Evolutionary conservation across 345 rosid genomes (phyloP).

Genomic region (Xanthoceras sorbifolium): DNA sequence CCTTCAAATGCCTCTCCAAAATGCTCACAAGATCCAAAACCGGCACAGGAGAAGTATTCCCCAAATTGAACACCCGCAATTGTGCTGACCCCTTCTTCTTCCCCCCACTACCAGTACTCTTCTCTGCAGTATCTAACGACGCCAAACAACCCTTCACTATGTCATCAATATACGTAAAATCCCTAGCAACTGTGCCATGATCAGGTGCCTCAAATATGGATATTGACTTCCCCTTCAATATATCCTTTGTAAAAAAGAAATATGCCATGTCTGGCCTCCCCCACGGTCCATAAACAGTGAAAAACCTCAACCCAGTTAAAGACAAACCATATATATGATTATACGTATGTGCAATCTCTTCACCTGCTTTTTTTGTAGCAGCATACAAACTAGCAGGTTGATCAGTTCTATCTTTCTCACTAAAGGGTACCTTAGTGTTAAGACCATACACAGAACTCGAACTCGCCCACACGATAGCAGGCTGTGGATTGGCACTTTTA

Average conservation of each 20-base stretch:
- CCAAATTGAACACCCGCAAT: constrained; percentile 85
- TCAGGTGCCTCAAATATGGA: constrained; percentile 67
- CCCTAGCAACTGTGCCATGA: constrained; percentile 83
- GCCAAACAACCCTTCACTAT: constrained; percentile 89
- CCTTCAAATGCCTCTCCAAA: constrained; percentile 81
- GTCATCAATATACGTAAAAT: constrained; percentile 92
- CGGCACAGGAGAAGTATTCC: constrained; percentile 92
- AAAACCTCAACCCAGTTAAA: constrained; percentile 77
- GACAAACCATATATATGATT: constrained; percentile 89
- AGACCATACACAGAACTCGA: constrained; percentile 89
- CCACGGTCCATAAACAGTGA: constrained; percentile 95
- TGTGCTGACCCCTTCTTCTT: constrained; percentile 88
- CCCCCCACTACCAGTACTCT: constrained; percentile 92
- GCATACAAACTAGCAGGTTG: constrained; percentile 97
- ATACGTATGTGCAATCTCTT: constrained; percentile 92
- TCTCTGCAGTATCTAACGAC: constrained; percentile 84
- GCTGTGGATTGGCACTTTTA: constrained; percentile 74
- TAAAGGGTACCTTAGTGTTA: constrained; percentile 87
- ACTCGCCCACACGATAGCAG: constrained; percentile 88
- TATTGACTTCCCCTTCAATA: constrained; percentile 66
- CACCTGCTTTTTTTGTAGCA: constrained; percentile 92
- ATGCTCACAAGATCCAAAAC: constrained; percentile 80
- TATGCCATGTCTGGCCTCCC: constrained; percentile 97
- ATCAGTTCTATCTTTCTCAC: constrained; percentile 84
- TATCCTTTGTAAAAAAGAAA: constrained; percentile 84